phyloP scores from a whole-genome alignment of 2,329 filamentous ascomycete species.

The Penicillium sp. region DNA sequence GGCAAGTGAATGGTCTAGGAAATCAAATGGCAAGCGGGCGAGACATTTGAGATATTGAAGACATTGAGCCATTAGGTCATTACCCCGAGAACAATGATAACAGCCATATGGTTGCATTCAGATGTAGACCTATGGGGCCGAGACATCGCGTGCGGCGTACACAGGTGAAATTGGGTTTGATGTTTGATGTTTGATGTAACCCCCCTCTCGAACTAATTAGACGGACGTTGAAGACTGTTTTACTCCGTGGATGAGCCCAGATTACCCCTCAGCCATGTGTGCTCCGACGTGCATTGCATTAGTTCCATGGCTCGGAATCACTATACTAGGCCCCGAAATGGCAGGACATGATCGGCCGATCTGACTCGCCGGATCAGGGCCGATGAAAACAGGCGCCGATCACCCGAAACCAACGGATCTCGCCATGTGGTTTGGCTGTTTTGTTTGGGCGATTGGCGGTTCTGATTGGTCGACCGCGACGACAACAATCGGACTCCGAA shows the following conservation, averaged over 20 bases:
- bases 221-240: neutral
- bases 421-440: neutral
- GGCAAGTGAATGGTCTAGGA: neutral
- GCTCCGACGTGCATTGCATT: slow-evolving; percentile 5
- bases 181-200: slow-evolving; percentile 10
- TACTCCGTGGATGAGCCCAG: neutral
- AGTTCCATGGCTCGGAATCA: neutral
- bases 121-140: neutral
- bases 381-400: slow-evolving; percentile 9
- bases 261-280: neutral
- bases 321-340: neutral
- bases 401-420: neutral
- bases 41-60: neutral
- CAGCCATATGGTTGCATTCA: slow-evolving; percentile 19
- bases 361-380: neutral
- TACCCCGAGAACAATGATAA: slow-evolving; percentile 13
- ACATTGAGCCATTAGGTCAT: neutral
- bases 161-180: neutral
- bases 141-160: slow-evolving; percentile 15
- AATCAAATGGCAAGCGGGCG: neutral
- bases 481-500: slow-evolving; percentile 2
- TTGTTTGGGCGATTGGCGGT: neutral
- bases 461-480: neutral
- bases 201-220: neutral
- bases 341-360: slow-evolving; percentile 8